Evolutionary conservation across 2,329 filamentous ascomycete genomes (phyloP).

Genomic region (Uncinocarpus reesii): DNA sequence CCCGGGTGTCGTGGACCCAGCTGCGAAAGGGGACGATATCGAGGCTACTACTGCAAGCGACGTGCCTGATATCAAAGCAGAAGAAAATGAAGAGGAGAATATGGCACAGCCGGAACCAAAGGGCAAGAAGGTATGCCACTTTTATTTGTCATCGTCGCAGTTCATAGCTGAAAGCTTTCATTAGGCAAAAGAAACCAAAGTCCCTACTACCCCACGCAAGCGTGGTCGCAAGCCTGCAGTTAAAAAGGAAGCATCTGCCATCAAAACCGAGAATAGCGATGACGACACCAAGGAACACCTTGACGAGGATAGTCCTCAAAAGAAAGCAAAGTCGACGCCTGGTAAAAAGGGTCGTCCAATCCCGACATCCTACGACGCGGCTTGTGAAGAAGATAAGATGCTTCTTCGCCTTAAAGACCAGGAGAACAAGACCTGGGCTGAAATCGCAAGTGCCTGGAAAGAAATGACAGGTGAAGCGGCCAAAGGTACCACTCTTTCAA

Average conservation of each 20-base stretch:
- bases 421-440: conserved; percentile 20
- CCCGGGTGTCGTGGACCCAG: neutral
- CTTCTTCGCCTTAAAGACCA: conserved; percentile 25
- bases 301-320: conserved; percentile 9
- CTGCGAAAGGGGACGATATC: conserved; percentile 5
- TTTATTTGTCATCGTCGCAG: neutral
- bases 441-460: conserved; percentile 22
- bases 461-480: conserved; percentile 25
- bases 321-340: conserved; percentile 9
- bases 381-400: conserved; percentile 20
- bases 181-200: conserved; percentile 4
- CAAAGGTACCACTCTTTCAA: conserved; percentile 29
- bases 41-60: neutral
- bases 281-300: conserved; percentile 4
- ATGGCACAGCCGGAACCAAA: neutral
- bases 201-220: conserved; percentile 19
- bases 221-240: conserved; percentile 19
- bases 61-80: neutral
- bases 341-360: conserved; percentile 16
- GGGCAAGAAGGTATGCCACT: conserved; percentile 5
- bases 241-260: conserved; percentile 16
- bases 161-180: neutral
- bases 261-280: conserved; percentile 6
- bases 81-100: conserved; percentile 1
- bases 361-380: conserved; percentile 20